Evolutionary conservation across 2,329 filamentous ascomycete genomes (phyloP), one percentile per base, ranked within the genome.

Genomic region (Thyridium curvatum): DNA sequence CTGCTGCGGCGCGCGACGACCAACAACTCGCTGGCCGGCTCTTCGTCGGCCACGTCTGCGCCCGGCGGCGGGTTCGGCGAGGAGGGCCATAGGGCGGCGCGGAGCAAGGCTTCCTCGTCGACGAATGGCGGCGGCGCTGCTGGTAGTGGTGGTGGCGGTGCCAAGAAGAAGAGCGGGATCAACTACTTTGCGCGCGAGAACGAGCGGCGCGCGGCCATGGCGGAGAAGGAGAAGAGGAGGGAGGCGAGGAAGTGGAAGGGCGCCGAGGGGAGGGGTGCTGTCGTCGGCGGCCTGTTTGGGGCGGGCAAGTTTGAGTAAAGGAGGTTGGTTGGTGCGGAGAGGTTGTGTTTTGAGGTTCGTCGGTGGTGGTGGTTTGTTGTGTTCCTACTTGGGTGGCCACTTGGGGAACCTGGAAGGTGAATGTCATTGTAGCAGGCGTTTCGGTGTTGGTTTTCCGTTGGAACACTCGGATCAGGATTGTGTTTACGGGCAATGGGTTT

Each of bases 1-100:
- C 69, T 93, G 15, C 71, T 93, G 14, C 77, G 86, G 18, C 75
- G 84, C 21, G 84, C 85, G 4, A 91, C 86, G 1, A 83, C 82
- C 12, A 82, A 81, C 53, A 55, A 70, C 31, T 71, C 64, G 7
- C 12, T 31, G 28, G 18, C 32, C 21, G 10, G 21, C 35, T 52
- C 50, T 35, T 43, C 52, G 3, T 50, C 60, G 12, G 39, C 52
- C 3, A 56, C 55, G 28, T 54, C 56, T 8, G 59, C 59, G 4
- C 28, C 29, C 2, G 40, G 35, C 8, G 41, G 46, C 36, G 53
- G 51, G 28, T 52, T 50, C 36, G 59, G 60, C 15, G 63, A 33
- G 31, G 29, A 40, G n/a, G 42, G 36, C 42, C 45, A 45, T 15
- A 35, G 33, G 8, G 14, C 32, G 18, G 14, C 26, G 16, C 21